Conservation (phyloP, 108 stramenopile genomes). For the Aurantiochytrium sp. region DNA sequence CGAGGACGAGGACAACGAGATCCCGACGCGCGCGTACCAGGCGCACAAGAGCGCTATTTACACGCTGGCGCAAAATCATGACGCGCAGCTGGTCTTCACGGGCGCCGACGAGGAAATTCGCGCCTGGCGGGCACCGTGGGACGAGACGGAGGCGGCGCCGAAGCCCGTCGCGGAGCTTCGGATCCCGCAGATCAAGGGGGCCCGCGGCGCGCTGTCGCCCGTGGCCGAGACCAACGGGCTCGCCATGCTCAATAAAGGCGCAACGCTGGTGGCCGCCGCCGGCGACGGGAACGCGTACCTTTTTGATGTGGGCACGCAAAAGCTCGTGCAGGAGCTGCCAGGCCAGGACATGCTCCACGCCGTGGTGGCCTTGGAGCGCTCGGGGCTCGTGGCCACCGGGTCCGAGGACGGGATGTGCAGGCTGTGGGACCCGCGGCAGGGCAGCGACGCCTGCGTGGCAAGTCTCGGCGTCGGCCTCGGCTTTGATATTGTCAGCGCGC, state of each 20-base stretch:
- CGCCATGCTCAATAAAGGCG: not conserved
- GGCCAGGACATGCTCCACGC: not conserved
- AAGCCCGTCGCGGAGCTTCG: not conserved
- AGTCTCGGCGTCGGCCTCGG: not conserved
- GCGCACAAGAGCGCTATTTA: not conserved
- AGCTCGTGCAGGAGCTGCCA: not conserved
- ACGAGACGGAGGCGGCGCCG: not conserved
- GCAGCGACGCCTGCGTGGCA: not conserved
- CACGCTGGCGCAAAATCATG: not conserved
- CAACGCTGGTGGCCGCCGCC: not conserved
- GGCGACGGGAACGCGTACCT: constrained; percentile 18
- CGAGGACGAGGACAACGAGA: no score
- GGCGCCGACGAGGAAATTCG: constrained; percentile 8
- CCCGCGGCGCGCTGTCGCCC: not conserved
- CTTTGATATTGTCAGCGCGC: not conserved
- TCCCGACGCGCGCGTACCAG: not conserved
- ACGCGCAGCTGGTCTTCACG: not conserved
- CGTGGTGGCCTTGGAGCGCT: not conserved
- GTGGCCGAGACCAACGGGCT: constrained; percentile 21
- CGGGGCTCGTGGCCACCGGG: not conserved
- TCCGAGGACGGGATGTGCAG: constrained; percentile 1
- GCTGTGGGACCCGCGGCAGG: not conserved
- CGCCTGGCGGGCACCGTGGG: not conserved
- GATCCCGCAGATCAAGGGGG: not conserved
- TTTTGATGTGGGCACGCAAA: not conserved